Evolutionary conservation across 352 stramenopile genomes (phyloP).

Genomic region (Aphanomyces invadans): DNA sequence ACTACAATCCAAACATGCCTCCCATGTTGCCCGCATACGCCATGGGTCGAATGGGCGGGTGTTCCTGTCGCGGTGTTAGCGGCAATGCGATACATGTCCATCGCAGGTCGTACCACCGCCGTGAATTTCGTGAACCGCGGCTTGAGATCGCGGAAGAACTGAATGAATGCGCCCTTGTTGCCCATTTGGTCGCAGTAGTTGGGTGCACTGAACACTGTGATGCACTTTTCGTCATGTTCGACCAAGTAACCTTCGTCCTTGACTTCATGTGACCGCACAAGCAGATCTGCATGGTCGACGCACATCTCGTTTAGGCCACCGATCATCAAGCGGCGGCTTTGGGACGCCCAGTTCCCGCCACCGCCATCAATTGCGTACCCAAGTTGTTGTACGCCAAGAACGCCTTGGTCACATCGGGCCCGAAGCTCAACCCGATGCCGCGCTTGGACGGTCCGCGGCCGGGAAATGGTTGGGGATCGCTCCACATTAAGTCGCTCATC

Average conservation of each 20-base stretch:
- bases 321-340: too few species aligned
- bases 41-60: constrained; percentile 84
- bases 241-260: constrained; percentile 99
- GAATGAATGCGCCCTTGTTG: constrained; percentile 99
- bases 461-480: constrained; percentile 95
- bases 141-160: constrained; percentile 93
- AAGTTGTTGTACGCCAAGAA: constrained; percentile 97
- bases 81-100: neutral
- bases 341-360: too few species aligned
- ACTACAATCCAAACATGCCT: constrained; percentile 74
- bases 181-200: constrained; percentile 99
- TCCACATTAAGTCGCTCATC: constrained; percentile 91
- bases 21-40: constrained; percentile 87
- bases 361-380: constrained; percentile 33
- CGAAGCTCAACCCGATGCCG: constrained; percentile 96
- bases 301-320: too few species aligned
- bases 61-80: constrained; percentile 41
- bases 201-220: constrained; percentile 98
- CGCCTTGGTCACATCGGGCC: constrained; percentile 93
- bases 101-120: constrained; percentile 69
- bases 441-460: constrained; percentile 93
- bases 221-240: constrained; percentile 98
- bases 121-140: constrained; percentile 95
- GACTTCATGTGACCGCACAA: constrained; percentile 98
- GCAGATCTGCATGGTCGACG: constrained; percentile 56